Conservation (phyloP, 257 asterid genomes). For the Primulina huaijiensis region DNA sequence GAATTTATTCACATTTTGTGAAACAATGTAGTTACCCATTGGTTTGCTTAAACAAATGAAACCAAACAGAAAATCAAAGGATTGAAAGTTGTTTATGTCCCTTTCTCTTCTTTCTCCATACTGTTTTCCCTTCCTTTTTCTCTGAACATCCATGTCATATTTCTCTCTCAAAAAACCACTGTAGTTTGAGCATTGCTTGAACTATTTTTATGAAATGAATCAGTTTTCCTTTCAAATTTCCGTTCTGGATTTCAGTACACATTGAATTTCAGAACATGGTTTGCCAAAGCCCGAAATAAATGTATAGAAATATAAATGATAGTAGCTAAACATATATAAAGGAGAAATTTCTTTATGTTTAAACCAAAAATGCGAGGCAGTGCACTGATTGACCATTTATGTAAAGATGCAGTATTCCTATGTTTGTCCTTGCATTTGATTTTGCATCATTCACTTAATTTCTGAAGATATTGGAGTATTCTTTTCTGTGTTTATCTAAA, state of each 20-base stretch:
- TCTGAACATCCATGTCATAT: not conserved
- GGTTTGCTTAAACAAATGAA: not conserved
- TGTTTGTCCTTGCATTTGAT: not conserved
- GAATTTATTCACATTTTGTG: not conserved
- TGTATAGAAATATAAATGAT: not conserved
- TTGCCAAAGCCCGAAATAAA: not conserved
- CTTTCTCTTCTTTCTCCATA: not conserved
- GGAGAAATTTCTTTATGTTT: not conserved
- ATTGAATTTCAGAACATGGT: not conserved
- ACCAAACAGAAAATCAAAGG: not conserved
- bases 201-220: not conserved
- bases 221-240: not conserved
- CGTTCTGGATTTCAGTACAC: not conserved
- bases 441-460: not conserved
- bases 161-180: not conserved
- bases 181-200: not conserved
- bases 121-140: too few relatives aligned
- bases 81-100: not conserved
- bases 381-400: not conserved
- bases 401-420: not conserved
- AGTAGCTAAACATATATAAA: not conserved
- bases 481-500: not conserved
- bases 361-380: not conserved
- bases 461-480: not conserved
- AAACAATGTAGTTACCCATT: not conserved